Conservation (phyloP, 169 alveolate species). For the Eimeria necatrix region DNA sequence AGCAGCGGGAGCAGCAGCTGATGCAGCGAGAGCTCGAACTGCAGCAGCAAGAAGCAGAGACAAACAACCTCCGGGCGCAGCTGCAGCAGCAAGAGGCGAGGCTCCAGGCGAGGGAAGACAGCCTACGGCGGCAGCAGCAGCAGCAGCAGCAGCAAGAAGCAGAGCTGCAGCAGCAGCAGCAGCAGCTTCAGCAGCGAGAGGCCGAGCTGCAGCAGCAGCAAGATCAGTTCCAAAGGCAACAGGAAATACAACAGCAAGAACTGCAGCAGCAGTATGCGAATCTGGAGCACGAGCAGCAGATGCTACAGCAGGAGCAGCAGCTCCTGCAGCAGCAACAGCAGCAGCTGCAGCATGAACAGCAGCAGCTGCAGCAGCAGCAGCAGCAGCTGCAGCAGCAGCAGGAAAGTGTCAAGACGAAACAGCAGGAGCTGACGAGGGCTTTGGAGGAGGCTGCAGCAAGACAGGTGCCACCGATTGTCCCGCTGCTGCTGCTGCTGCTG, state of each 20-base stretch:
- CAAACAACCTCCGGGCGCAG: not conserved
- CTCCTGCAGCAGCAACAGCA: constrained; percentile 52
- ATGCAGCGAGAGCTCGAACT: constrained; percentile 2
- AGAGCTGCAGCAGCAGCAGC: too few relatives aligned
- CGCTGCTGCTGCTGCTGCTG: constrained; percentile 60
- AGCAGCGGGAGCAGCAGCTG: constrained; percentile 38
- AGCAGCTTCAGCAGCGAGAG: too few relatives aligned
- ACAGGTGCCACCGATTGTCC: constrained; percentile 1
- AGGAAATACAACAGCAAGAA: not conserved
- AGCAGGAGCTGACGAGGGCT: not conserved
- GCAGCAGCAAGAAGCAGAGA: constrained; percentile 38
- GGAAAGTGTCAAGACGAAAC: constrained; percentile 6
- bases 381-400: constrained; percentile 19
- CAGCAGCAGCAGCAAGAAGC: constrained; percentile 10
- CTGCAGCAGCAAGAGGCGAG: not conserved
- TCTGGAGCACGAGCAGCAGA: constrained; percentile 30
- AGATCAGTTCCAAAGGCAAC: not conserved
- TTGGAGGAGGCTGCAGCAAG: not conserved
- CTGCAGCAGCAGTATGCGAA: constrained; percentile 52
- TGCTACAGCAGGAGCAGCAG: constrained; percentile 40
- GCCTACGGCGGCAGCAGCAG: not conserved
- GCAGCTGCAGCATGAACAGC: constrained; percentile 28
- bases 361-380: not conserved
- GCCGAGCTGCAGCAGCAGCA: too few relatives aligned
- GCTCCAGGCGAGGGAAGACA: not conserved